Evolutionary conservation across 2,329 filamentous ascomycete genomes (phyloP), one percentile per base, ranked within the genome.

Genomic region (Penicillium vulpinum): DNA sequence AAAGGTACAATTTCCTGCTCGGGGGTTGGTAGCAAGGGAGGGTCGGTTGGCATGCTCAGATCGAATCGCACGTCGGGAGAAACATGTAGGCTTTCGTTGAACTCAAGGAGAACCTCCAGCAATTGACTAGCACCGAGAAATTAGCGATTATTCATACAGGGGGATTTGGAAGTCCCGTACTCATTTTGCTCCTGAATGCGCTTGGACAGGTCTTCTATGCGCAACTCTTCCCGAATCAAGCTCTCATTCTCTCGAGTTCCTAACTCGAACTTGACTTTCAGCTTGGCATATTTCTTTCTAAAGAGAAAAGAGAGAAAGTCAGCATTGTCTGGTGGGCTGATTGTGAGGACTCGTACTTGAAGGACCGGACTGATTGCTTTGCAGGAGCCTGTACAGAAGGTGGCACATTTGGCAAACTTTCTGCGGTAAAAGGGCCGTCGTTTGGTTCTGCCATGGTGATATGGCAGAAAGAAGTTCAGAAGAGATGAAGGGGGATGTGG

Each of bases 151-250:
- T 22, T 41, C 39, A 29, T 38, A 40, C 33, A 36, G 21, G 45
- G 24, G 36, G 26, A n/a, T 45, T 36, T 29, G 26, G 33, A 40
- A 40, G 44, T 18, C 35, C 75, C 88, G 69, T 83, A 96, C 92
- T 97, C 93, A 67, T 96, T 96, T 77, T 97, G 89, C 67, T 95
- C 87, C 55, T 91, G 89, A 59, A 99, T 83, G 51, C 92, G 85
- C 73, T 90, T 92, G 22, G 91, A 90, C 4, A 91, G 89, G 63
- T 88, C 86, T 59, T 89, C 84, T 36, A 92, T 89, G 74, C 89
- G 88, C 70, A 91, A 87, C 76, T 97, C 92, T 62, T 92, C 85
- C 65, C 84, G 85, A 77, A 93, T 92, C 57, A 80, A 65, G n/a
- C 62, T 64, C 52, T 75, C 77, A 56, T 73, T 86, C 35, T 92